Percentiles rank a stretch among this genome's conserved stretches.
Conservation (phyloP, 148 eudicot species). For the Chenopodium formosanum region DNA sequence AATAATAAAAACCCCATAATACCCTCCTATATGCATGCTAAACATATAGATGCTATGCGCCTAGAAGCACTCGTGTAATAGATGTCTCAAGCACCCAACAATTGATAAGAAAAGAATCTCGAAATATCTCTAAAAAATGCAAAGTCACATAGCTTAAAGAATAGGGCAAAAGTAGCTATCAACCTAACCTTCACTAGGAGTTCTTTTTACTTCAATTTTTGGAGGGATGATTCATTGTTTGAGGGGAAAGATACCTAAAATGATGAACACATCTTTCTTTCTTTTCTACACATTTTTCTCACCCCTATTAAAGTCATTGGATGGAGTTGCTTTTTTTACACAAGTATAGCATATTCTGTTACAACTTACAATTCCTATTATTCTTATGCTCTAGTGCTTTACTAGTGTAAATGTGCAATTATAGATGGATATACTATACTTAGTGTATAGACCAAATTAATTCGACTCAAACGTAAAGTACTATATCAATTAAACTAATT, state of each 20-base stretch:
- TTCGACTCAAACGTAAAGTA: too few relatives aligned
- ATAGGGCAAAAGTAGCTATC: not conserved
- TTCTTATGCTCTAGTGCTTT: not conserved
- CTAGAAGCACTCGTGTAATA: too few relatives aligned
- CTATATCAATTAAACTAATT: too few relatives aligned
- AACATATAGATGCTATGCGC: too few relatives aligned
- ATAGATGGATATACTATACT: too few relatives aligned
- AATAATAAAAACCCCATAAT: too few relatives aligned
- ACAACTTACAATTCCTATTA: not conserved
- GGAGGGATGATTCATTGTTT: not conserved
- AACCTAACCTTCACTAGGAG: not conserved
- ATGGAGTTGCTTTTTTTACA: not conserved
- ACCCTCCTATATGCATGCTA: too few relatives aligned
- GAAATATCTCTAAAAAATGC: not conserved
- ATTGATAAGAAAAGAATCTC: constrained; percentile 19
- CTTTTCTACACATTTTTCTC: not conserved
- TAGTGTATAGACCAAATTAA: too few relatives aligned
- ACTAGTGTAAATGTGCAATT: too few relatives aligned
- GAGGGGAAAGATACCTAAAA: not conserved
- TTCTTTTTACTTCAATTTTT: not conserved
- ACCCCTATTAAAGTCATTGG: not conserved
- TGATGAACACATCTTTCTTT: not conserved
- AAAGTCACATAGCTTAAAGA: not conserved
- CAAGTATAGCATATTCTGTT: not conserved
- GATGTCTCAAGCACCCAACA: too few relatives aligned